These are phyloP conservation scores for Saccharum spontaneum DNA, from an alignment of 176 grass and related monocot genomes.

Conservation along the genomic window DNA sequence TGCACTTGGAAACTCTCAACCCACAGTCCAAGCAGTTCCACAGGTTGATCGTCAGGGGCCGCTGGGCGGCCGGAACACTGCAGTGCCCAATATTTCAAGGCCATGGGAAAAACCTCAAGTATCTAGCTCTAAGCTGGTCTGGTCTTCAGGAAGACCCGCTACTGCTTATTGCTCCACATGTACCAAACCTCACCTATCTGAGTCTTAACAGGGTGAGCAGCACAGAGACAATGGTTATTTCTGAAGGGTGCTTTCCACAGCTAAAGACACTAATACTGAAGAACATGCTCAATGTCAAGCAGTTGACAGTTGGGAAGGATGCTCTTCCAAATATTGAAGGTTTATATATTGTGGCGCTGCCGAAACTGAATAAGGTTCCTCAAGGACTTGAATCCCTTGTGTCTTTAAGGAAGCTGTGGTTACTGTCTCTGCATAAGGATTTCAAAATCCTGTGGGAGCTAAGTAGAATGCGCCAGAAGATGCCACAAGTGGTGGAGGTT, in stretches of 20 bases:
- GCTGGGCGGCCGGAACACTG: not conserved
- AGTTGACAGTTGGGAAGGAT: slow-evolving; percentile 21
- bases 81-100: slow-evolving; percentile 29
- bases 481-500: not conserved
- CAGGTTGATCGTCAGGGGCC: not conserved
- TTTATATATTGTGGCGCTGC: not conserved
- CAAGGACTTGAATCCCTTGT: slow-evolving; percentile 2
- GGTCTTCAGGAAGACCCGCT: slow-evolving; percentile 26
- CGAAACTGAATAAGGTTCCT: slow-evolving; percentile 10
- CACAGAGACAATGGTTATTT: not conserved
- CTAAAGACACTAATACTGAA: slow-evolving; percentile 5
- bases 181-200: slow-evolving; percentile 29
- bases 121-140: slow-evolving; percentile 18
- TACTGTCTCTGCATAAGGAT: not conserved
- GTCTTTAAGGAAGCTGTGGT: slow-evolving; percentile 6
- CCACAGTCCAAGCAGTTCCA: not conserved
- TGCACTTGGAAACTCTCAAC: too few species aligned
- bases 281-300: slow-evolving; percentile 8
- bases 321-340: slow-evolving; percentile 13
- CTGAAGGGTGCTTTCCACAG: slow-evolving; percentile 24
- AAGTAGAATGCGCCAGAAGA: not conserved
- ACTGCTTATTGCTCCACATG: not conserved
- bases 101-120: slow-evolving; percentile 5
- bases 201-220: slow-evolving; percentile 22
- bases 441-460: not conserved